Conservation (phyloP, 768 basidiomycete genomes). For the Naganishia friedmannii region DNA sequence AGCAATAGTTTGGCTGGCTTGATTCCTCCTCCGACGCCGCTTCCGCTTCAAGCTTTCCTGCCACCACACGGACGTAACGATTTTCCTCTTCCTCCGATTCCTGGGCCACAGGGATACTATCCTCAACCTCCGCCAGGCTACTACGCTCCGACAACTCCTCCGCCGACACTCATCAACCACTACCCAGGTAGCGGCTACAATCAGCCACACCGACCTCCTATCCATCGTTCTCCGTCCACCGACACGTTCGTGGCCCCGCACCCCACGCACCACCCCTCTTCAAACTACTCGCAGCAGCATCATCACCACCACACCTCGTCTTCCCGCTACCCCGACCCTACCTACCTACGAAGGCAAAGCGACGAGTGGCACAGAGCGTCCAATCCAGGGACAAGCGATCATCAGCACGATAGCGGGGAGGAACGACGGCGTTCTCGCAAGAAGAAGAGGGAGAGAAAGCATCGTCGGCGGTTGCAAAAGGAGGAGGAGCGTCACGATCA, state of each 20-base stretch:
- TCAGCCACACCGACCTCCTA: neutral
- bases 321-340: too few relatives aligned
- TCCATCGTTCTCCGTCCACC: neutral
- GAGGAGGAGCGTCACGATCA: neutral
- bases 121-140: neutral
- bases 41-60: neutral
- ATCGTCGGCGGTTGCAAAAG: neutral
- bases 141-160: neutral
- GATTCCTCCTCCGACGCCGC: neutral
- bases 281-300: neutral
- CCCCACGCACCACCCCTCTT: neutral
- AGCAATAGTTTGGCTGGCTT: constrained; percentile 5
- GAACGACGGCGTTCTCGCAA: neutral
- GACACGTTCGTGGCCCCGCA: neutral
- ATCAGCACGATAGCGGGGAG: neutral
- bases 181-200: neutral
- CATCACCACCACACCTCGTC: neutral
- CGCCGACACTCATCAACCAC: neutral
- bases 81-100: too few relatives aligned
- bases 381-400: neutral
- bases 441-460: neutral
- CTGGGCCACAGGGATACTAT: too few relatives aligned
- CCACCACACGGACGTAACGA: too few relatives aligned
- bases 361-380: neutral
- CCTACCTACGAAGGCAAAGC: neutral